phyloP scores from a whole-genome alignment of 768 basidiomycete species.

The Ramaria sp. region DNA sequence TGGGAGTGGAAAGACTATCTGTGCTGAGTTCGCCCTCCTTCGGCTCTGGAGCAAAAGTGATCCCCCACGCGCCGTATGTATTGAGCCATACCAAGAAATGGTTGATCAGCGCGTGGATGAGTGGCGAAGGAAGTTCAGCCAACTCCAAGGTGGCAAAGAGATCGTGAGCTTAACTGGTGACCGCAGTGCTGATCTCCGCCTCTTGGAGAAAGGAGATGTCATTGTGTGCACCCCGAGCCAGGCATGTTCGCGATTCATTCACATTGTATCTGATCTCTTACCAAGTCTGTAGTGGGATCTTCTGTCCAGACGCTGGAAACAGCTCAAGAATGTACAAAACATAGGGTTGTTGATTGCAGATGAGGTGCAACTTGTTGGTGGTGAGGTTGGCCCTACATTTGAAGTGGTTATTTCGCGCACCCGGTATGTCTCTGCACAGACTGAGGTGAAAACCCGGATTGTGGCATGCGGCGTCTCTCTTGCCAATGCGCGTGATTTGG shows the following conservation, averaged over 20 bases:
- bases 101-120: slow-evolving; percentile 84
- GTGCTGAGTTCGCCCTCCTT: slow-evolving; percentile 91
- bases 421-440: slow-evolving; percentile 93
- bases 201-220: slow-evolving; percentile 85
- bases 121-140: slow-evolving; percentile 78
- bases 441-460: slow-evolving; percentile 84
- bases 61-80: slow-evolving; percentile 78
- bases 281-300: slow-evolving; percentile 71
- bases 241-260: slow-evolving; percentile 31
- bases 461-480: slow-evolving; percentile 93
- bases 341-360: slow-evolving; percentile 91
- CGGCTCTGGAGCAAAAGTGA: slow-evolving; percentile 90
- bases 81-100: slow-evolving; percentile 97
- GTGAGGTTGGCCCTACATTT: slow-evolving; percentile 92
- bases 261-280: background rate
- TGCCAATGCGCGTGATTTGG: slow-evolving; percentile 90
- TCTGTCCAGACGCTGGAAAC: slow-evolving; percentile 89
- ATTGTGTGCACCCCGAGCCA: slow-evolving; percentile 91
- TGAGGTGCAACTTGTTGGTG: slow-evolving; percentile 90
- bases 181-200: slow-evolving; percentile 79
- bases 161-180: slow-evolving; percentile 92
- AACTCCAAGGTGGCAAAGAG: slow-evolving; percentile 85
- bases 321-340: slow-evolving; percentile 91
- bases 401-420: slow-evolving; percentile 94
- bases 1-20: slow-evolving; percentile 94